A percentile compares a stretch with the other conserved stretches of the same genome.
Conservation (phyloP, 23 red algal species). For the Pyropia yezoensis region DNA sequence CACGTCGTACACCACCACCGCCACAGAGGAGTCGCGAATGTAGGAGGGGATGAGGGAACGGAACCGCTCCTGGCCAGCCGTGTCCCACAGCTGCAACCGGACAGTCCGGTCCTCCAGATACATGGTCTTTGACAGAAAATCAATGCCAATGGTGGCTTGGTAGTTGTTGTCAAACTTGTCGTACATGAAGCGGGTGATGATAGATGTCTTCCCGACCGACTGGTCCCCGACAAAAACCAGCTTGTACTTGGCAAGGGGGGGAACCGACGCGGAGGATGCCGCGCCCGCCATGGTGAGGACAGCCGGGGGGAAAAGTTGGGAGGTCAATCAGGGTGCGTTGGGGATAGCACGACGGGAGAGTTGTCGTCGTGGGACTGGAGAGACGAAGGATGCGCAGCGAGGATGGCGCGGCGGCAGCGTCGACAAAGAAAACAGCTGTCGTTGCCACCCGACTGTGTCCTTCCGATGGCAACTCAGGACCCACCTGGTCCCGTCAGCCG, state of each 20-base stretch:
- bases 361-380: too few species aligned
- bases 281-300: not conserved
- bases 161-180: constrained; percentile 99
- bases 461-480: too few species aligned
- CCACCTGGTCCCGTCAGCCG: too few species aligned
- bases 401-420: too few species aligned
- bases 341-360: too few species aligned
- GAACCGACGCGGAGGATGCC: constrained; percentile 33
- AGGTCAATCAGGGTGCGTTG: too few species aligned
- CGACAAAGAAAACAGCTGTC: too few species aligned
- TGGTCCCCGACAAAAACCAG: constrained; percentile 97
- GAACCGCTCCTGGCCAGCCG: constrained; percentile 98
- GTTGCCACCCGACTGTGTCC: too few species aligned
- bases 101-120: constrained; percentile 99
- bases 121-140: constrained; percentile 99
- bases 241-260: constrained; percentile 98
- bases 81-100: constrained; percentile 98
- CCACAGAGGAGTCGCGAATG: constrained; percentile 96
- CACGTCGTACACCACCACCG: constrained; percentile 97
- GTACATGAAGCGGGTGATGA: constrained; percentile 99
- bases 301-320: too few species aligned
- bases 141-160: constrained; percentile 99
- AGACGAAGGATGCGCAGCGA: too few species aligned
- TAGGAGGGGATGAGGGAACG: constrained; percentile 98
- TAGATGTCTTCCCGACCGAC: constrained; percentile 94